These are phyloP conservation scores for Aspergillus indologenus DNA, from an alignment of 495 filamentous ascomycete species.

Conservation along the genomic window DNA sequence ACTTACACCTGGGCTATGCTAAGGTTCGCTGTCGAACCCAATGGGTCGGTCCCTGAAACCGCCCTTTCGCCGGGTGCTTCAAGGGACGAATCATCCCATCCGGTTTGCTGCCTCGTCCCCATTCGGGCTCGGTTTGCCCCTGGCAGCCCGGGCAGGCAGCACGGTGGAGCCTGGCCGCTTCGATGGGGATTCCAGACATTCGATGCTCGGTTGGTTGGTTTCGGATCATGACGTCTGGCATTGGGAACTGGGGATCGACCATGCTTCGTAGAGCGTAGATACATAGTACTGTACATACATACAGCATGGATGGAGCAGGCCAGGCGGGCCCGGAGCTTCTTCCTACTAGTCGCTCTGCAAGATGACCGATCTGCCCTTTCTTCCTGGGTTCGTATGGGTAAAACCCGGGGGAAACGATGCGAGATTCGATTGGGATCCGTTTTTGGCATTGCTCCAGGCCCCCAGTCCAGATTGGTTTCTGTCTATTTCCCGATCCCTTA, in stretches of 20 bases:
- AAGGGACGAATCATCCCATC: slow-evolving; percentile 15
- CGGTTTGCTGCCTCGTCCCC: slow-evolving; percentile 24
- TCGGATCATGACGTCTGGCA: slow-evolving; percentile 1
- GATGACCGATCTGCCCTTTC: slow-evolving; percentile 16
- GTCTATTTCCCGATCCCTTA: slow-evolving; percentile 2
- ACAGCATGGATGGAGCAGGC: neutral
- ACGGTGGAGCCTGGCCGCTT: slow-evolving; percentile 14
- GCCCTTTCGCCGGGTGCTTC: neutral
- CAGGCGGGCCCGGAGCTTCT: neutral
- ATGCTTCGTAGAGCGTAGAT: slow-evolving; percentile 1
- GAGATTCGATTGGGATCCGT: slow-evolving; percentile 1
- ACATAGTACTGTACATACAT: no score
- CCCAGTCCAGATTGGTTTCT: neutral
- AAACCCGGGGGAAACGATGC: neutral
- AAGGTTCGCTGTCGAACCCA: neutral
- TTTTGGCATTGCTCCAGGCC: neutral
- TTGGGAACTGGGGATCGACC: slow-evolving; percentile 2
- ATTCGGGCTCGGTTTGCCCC: slow-evolving; percentile 10
- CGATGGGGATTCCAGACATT: slow-evolving; percentile 15
- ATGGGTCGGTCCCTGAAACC: neutral
- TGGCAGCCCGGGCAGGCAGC: slow-evolving; percentile 16
- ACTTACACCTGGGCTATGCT: neutral
- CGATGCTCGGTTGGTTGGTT: slow-evolving; percentile 2
- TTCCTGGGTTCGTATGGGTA: neutral
- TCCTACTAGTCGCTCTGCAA: slow-evolving; percentile 11